These are phyloP conservation scores for Saksenaea oblongispora DNA, from an alignment of 371 early-diverging fungal genomes.

Conservation along the genomic window DNA sequence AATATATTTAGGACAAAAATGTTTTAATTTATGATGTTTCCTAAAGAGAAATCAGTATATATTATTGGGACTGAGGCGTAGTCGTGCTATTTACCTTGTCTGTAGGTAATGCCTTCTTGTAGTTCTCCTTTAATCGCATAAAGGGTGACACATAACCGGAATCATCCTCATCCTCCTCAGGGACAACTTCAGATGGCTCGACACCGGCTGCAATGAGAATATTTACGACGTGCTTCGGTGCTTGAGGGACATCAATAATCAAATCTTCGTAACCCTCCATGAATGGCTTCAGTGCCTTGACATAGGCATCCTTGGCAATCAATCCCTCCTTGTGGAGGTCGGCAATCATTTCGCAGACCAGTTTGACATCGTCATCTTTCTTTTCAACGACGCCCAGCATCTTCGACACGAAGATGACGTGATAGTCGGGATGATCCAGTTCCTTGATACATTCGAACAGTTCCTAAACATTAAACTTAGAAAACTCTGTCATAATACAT, in stretches of 20 bases:
- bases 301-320: conserved; percentile 39
- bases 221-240: conserved; percentile 65
- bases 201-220: conserved; percentile 60
- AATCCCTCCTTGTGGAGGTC: conserved; percentile 42
- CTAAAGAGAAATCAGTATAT: not conserved
- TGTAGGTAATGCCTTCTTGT: conserved; percentile 7
- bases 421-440: conserved; percentile 57
- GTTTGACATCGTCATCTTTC: conserved; percentile 59
- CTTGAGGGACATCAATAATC: conserved; percentile 80
- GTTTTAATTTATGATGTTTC: not conserved
- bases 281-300: conserved; percentile 60
- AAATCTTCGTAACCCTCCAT: conserved; percentile 76
- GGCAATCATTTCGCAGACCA: conserved; percentile 57
- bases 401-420: conserved; percentile 47
- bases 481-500: not conserved
- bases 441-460: conserved; percentile 72
- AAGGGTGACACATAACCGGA: conserved; percentile 8
- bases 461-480: conserved; percentile 25
- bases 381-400: conserved; percentile 52
- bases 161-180: conserved; percentile 29
- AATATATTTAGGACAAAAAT: not conserved
- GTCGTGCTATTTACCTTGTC: not conserved
- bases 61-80: not conserved
- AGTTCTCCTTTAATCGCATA: conserved; percentile 11
- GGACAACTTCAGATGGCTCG: conserved; percentile 52